Base-by-base conservation (phyloP, 2,329 filamentous ascomycete genomes). In the Arthrobotrys sphaeroides region DNA sequence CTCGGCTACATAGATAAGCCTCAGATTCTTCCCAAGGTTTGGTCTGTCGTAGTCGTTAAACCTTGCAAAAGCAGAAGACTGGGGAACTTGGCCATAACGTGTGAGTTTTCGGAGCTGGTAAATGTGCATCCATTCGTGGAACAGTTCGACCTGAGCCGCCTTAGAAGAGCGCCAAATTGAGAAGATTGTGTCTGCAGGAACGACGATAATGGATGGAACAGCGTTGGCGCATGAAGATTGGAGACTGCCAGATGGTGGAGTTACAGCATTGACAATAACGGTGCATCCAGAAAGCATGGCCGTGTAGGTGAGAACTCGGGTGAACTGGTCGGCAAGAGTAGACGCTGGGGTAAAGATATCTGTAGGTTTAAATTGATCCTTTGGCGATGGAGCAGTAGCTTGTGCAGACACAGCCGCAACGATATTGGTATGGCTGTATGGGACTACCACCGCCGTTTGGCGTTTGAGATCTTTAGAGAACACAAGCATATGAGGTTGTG, bases 281-380 rank as follows among this genome's bases (percentile, higher is more conserved):
- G 93, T 95, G 16, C 92, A 87, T 81, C 96, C 95, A 20, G 89
- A 90, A 83, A 90, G 96, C 6, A 99, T 87, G 0, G 94, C 93
- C 0, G 90, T 89, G 69, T 99, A 86, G 0, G 93, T 93, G 73
- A 96, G 85, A 65, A 89, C 88, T 24, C 98, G 87, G 1, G 93
- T 88, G 83, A 96, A 94, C 0, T 90, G 90, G 79, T 91, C 88
- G 5, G 91, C 90, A 49, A 98, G 88, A 4, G 91, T 89, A 79
- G 96, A 93, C 49, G 91, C 92, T 0, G 94, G 90, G 12, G 98
- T 87, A 81, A 99, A 91, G 5, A 96, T 86, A 80, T 99, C 95
- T 1, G 88, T 87, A 0, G 89, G 85, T 18, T 84, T 88, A 75
- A 97, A 85, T 74, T 92, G 90, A 80, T 97, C 91, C 47, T 86